Conservation (phyloP, 768 basidiomycete genomes). For the Tricholoma sp. region DNA sequence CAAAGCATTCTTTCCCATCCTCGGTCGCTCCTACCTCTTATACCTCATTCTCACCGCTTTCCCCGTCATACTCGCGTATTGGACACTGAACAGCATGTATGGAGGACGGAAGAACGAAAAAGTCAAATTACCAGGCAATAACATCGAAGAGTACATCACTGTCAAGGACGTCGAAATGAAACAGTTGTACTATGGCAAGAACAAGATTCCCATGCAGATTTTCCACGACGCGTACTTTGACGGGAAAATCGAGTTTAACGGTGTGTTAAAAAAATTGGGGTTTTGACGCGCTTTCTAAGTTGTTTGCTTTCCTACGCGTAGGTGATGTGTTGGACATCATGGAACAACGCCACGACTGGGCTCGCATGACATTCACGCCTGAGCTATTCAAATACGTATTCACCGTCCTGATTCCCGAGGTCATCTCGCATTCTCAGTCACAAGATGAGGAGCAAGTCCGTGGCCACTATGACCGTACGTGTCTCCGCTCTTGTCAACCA, state of each 20-base stretch:
- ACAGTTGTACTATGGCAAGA: conserved; percentile 71
- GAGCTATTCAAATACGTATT: conserved; percentile 95
- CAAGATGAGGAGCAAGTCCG: conserved; percentile 97
- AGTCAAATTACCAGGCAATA: conserved; percentile 76
- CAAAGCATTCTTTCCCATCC: conserved; percentile 76
- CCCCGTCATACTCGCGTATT: conserved; percentile 82
- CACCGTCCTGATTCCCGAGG: conserved; percentile 84
- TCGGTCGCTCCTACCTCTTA: conserved; percentile 82
- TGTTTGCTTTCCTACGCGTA: conserved; percentile 21
- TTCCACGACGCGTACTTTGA: conserved; percentile 99
- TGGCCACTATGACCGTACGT: conserved; percentile 88
- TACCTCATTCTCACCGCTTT: conserved; percentile 67
- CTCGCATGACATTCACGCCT: conserved; percentile 83
- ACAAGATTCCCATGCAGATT: conserved; percentile 95
- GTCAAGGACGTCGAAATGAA: conserved; percentile 83
- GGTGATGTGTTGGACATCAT: conserved; percentile 91
- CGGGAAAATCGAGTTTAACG: conserved; percentile 93
- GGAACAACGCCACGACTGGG: conserved; percentile 96
- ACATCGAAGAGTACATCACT: conserved; percentile 86
- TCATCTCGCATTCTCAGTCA: conserved; percentile 81
- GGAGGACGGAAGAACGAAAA: conserved; percentile 82
- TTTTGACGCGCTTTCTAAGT: conserved; percentile 1
- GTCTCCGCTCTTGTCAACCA: background rate
- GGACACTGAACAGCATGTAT: conserved; percentile 81
- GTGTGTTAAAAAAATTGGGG: conserved; percentile 36